Evolutionary conservation across 306 rosid genomes (phyloP).

Genomic region (Malus sieversii): DNA sequence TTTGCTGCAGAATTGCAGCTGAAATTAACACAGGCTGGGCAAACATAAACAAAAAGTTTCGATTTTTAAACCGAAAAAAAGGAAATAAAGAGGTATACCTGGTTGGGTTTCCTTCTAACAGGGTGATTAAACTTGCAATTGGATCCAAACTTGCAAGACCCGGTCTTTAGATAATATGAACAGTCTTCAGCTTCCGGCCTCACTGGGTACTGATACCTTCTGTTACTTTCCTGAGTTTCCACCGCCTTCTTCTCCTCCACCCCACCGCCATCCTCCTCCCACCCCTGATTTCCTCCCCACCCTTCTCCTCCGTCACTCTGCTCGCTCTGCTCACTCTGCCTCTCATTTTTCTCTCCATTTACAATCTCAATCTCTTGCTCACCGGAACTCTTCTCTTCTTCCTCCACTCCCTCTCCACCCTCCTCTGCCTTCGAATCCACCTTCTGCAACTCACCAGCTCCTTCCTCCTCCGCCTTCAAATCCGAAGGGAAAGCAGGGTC

Average conservation of each 20-base stretch:
- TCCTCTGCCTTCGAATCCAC: conserved; percentile 26
- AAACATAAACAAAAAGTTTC: background rate
- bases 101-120: conserved; percentile 41
- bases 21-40: background rate
- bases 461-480: conserved; percentile 26
- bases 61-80: background rate
- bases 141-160: conserved; percentile 80
- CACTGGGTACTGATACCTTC: conserved; percentile 49
- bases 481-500: background rate
- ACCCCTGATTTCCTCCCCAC: conserved; percentile 1
- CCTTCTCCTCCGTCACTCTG: conserved; percentile 17
- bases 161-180: conserved; percentile 71
- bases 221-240: conserved; percentile 10
- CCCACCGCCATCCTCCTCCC: conserved; percentile 20
- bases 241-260: conserved; percentile 16
- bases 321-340: conserved; percentile 19
- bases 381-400: conserved; percentile 7
- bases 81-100: conserved; percentile 26
- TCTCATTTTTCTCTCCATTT: conserved; percentile 8
- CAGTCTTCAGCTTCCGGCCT: conserved; percentile 96
- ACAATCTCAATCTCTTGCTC: background rate
- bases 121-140: conserved; percentile 94
- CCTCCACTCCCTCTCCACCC: background rate
- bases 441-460: conserved; percentile 12
- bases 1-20: background rate